These are phyloP conservation scores for Mrakia frigida DNA, from an alignment of 768 basidiomycete species.

Conservation along the genomic window DNA sequence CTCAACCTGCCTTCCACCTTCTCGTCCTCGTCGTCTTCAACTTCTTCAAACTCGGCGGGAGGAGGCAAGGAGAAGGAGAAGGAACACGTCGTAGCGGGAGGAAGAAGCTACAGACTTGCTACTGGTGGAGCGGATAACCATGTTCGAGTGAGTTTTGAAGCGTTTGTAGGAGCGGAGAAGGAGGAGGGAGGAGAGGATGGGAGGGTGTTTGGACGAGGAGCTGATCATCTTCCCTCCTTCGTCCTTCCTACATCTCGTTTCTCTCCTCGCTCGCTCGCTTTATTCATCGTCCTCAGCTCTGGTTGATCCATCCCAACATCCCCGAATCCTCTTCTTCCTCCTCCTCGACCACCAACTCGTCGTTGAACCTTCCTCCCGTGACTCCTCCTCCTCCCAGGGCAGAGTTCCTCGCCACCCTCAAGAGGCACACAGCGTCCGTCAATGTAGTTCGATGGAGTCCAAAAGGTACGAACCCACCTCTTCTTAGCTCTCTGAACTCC, in stretches of 20 bases:
- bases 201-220: neutral
- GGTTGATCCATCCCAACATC: slow-evolving; percentile 93
- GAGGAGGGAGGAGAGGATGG: neutral
- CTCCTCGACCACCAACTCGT: slow-evolving; percentile 35
- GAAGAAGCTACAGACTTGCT: slow-evolving; percentile 76
- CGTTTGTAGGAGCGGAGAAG: neutral
- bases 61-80: slow-evolving; percentile 40
- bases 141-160: slow-evolving; percentile 88
- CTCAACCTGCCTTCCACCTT: slow-evolving; percentile 32
- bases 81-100: slow-evolving; percentile 33
- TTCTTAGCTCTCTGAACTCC: too few species aligned
- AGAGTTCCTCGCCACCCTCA: slow-evolving; percentile 91
- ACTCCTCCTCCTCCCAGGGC: slow-evolving; percentile 68
- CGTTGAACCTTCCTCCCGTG: slow-evolving; percentile 26
- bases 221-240: neutral
- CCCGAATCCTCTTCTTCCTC: slow-evolving; percentile 50
- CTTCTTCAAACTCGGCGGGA: neutral
- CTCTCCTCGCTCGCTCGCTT: neutral
- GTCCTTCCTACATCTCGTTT: neutral
- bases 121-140: slow-evolving; percentile 96
- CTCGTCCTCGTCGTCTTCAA: slow-evolving; percentile 5
- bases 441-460: slow-evolving; percentile 96
- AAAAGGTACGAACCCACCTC: slow-evolving; percentile 57
- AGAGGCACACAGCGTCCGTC: slow-evolving; percentile 86
- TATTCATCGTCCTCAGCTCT: slow-evolving; percentile 54